phyloP scores from a whole-genome alignment of 2,329 filamentous ascomycete species.

The Cladorrhinum sp. region DNA sequence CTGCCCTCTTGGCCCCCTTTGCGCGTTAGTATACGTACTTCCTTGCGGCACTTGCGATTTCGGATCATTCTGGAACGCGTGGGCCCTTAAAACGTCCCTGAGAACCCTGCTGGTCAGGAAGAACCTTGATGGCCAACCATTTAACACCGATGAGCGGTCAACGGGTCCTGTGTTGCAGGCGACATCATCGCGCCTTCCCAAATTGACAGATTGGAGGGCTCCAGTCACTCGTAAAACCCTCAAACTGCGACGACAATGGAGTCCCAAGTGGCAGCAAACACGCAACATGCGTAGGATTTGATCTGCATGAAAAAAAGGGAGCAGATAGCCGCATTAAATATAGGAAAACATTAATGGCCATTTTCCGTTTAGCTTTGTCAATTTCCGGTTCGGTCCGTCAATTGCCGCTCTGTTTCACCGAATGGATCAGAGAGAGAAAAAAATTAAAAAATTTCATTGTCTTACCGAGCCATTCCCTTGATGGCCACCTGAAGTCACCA shows the following conservation, averaged over 20 bases:
- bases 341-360: neutral
- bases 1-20: neutral
- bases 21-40: neutral
- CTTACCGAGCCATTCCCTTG: neutral
- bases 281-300: neutral
- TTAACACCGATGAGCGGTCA: neutral
- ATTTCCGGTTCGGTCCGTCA: no score
- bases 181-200: neutral
- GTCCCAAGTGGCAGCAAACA: neutral
- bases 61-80: neutral
- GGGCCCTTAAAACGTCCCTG: neutral
- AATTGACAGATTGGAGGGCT: neutral
- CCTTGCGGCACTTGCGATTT: neutral
- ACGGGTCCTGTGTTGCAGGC: neutral
- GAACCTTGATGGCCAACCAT: conserved; percentile 25
- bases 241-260: neutral
- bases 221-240: neutral
- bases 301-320: neutral
- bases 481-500: neutral
- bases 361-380: no score
- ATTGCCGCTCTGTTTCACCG: neutral
- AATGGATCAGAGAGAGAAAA: neutral
- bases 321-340: neutral
- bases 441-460: neutral
- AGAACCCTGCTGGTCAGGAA: conserved; percentile 16